Conservation (phyloP, 129 eudicot genomes). For the Flaveria bidentis region DNA sequence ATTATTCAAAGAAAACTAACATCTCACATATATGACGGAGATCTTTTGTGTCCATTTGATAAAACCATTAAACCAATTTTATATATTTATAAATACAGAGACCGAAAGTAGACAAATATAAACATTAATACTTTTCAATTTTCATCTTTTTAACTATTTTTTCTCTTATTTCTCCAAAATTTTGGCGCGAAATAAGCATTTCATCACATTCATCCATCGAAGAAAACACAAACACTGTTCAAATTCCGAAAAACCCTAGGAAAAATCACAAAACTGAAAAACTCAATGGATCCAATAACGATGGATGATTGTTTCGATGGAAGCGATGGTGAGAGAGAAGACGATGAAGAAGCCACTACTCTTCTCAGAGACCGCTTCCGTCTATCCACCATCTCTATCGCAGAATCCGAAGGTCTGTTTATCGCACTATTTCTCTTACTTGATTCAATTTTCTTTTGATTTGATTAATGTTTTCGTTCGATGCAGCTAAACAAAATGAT, state of each 20-base stretch:
- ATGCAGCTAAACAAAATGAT: constrained; percentile 56
- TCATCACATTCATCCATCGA: not conserved
- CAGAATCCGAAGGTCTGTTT: constrained; percentile 67
- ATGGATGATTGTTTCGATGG: constrained; percentile 33
- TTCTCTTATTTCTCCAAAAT: not conserved
- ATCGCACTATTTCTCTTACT: not conserved
- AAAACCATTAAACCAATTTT: too few relatives aligned
- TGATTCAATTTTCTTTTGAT: not conserved
- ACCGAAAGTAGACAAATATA: too few relatives aligned
- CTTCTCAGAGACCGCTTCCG: constrained; percentile 75
- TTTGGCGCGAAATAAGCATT: constrained; percentile 37
- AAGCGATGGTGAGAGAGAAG: constrained; percentile 54
- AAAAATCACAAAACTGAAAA: constrained; percentile 8
- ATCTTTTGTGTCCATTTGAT: too few relatives aligned
- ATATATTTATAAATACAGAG: too few relatives aligned
- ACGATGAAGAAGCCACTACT: constrained; percentile 56
- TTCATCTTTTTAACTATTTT: too few relatives aligned
- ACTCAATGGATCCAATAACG: constrained; percentile 22
- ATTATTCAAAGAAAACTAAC: too few relatives aligned
- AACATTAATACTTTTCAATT: too few relatives aligned
- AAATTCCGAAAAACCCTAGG: constrained; percentile 24
- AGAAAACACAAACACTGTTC: not conserved
- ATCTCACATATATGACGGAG: too few relatives aligned
- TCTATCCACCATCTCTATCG: constrained; percentile 69
- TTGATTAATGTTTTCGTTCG: constrained; percentile 3